phyloP scores from a whole-genome alignment of 495 filamentous ascomycete species.

The Podospora conica region DNA sequence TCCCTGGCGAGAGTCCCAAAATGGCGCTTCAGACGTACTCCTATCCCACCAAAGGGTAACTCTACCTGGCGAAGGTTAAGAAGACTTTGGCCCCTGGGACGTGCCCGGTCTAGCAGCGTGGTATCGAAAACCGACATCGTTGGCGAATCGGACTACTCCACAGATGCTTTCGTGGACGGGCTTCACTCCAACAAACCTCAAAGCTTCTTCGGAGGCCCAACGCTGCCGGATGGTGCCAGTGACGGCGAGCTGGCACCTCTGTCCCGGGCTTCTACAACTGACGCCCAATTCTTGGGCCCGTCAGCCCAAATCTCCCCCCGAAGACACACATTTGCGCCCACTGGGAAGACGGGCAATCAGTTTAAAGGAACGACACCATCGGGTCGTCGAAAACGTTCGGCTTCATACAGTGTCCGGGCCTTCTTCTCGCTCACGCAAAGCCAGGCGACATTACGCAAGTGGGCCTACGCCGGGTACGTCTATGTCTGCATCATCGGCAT shows the following conservation, averaged over 20 bases:
- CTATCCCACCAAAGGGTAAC: slow-evolving; percentile 20
- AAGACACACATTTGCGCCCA: slow-evolving; percentile 49
- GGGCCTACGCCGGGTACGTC: slow-evolving; percentile 74
- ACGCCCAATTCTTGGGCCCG: slow-evolving; percentile 15
- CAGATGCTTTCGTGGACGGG: slow-evolving; percentile 17
- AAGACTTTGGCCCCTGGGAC: slow-evolving; percentile 24
- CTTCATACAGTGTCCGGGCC: slow-evolving; percentile 59
- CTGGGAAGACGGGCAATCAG: slow-evolving; percentile 21
- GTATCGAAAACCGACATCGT: not conserved
- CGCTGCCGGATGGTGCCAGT: slow-evolving; percentile 9
- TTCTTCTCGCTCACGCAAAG: slow-evolving; percentile 74
- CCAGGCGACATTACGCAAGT: slow-evolving; percentile 71
- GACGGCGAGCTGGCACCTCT: slow-evolving; percentile 9
- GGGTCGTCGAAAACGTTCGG: slow-evolving; percentile 60
- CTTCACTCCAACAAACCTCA: not conserved
- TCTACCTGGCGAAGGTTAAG: slow-evolving; percentile 22
- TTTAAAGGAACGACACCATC: slow-evolving; percentile 51
- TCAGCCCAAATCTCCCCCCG: slow-evolving; percentile 25
- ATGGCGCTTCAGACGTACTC: slow-evolving; percentile 70
- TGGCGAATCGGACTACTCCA: slow-evolving; percentile 18
- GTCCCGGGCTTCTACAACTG: not conserved
- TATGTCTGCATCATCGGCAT: slow-evolving; percentile 59
- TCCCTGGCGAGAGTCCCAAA: slow-evolving; percentile 79
- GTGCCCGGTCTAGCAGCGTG: slow-evolving; percentile 11
- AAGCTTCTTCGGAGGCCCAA: not conserved